Base-by-base conservation (phyloP, 2,329 filamentous ascomycete species). In the Exophiala bonariae region DNA sequence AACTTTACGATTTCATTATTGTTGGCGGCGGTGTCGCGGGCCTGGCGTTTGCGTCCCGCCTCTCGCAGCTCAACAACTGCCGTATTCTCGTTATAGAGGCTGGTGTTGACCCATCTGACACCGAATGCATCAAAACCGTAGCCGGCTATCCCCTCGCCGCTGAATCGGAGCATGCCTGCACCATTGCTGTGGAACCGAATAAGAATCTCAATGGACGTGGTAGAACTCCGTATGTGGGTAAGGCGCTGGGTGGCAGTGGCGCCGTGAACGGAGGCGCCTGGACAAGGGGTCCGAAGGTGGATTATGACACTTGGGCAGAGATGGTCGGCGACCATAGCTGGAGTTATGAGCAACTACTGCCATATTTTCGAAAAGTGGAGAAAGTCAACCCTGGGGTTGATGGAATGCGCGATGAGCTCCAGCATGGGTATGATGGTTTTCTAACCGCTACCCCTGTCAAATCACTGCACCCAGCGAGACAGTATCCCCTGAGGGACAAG, bases 261-360 rank as follows among this genome's bases (percentile, higher is more conserved):
- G 62, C 64, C 3, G 69, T 71, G 31, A 75, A 77, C 47, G 69
- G 62, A 4, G 74, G 73, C 64, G 69, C 69, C 18, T 50, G 46
- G 43, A 47, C 45, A 10, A 71, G 74, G 22, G 75, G 74, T 2
- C 64, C 67, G 23, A 60, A 63, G 2, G 56, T 60, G 4, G 74
- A 77, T 52, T 79, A 72, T 50, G 66, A 78, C 17, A 63, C 67
- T 35, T 78, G 75, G 76, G 71, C 66, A 2, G 56, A 64, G 23
- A 55, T 65, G 2, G 63, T 69, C 0, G 65, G 61, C 2, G 74
- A 79, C 43, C 38, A 66, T 1, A 59, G 64, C 2, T 81, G 76
- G 66, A 68, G 66, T 49, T 76, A 73, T 45, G 60, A 73, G 3
- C 66, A 66, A 8, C 65, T 78, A 22, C 62, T 73, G 13, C 71